Percentiles rank a stretch among this genome's conserved stretches.
Conservation (phyloP, 345 rosid species). For the Gossypium stocksii region DNA sequence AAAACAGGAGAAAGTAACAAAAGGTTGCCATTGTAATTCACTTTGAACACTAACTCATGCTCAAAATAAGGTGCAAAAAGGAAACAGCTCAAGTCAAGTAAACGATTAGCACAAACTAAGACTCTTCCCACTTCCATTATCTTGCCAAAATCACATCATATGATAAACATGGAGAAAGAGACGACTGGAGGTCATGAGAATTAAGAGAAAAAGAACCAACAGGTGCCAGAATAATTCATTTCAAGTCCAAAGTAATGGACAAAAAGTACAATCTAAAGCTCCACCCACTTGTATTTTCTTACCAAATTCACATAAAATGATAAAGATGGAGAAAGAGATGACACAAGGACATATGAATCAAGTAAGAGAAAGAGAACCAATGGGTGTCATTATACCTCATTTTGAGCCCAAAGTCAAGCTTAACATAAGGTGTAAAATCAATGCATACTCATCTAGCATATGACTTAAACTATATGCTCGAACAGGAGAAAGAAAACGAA, state of each 20-base stretch:
- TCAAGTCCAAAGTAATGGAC: too few species aligned
- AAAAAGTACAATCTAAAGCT: not conserved
- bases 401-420: not conserved
- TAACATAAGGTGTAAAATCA: too few species aligned
- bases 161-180: not conserved
- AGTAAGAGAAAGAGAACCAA: not conserved
- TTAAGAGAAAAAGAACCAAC: too few species aligned
- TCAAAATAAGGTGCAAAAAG: not conserved
- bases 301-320: not conserved
- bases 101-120: not conserved
- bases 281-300: not conserved
- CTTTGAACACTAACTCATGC: not conserved
- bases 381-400: not conserved
- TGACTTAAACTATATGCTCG: not conserved
- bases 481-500: not conserved
- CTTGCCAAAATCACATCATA: not conserved
- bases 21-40: not conserved
- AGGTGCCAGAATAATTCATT: not conserved
- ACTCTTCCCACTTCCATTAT: not conserved
- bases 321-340: not conserved
- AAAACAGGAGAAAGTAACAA: not conserved
- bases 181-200: too few species aligned
- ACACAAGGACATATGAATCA: too few species aligned
- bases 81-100: not conserved
- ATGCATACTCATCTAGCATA: too few species aligned